Evolutionary conservation across 2,329 filamentous ascomycete species (phyloP), one percentile per base, ranked within the genome.

Genomic region (Pseudopithomyces maydicus): DNA sequence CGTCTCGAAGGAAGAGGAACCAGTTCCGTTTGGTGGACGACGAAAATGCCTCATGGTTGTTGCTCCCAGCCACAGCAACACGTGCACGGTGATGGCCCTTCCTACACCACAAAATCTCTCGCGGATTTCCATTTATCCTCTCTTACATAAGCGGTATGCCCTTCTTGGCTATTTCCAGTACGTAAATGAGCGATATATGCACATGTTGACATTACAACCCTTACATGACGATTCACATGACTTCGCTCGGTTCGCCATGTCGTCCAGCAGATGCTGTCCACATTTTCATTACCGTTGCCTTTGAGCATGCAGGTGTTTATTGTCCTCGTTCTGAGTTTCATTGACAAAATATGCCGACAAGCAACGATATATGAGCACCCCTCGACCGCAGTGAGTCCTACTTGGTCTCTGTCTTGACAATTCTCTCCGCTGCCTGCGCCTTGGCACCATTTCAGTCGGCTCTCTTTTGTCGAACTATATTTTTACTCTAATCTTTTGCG

Each of bases 151-250:
- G 44, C 44, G 32, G 6, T 36, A 35, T 47, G 12, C 44, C 29
- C n/a, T 14, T 20, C 29, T 19, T 36, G 44, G 45, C 19, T 33
- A 38, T 38, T 48, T 26, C 33, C 20, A 48, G 19, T 48, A 48
- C 45, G 45, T 48, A 48, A 48, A 22, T 38, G 45, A 48, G 45
- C 45, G 45, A 48, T 48, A 48, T 48, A 48, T 48, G 33, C 33
- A 33, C 19, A 19, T 17, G 20, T 38, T 20, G 45, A 48, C 45
- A 48, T 26, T 48, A 32, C 33, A 47, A n/a, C 43, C 43, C 44
- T 35, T 47, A 33, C 43, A 12, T 20, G n/a, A 32, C 17, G 44
- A 26, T 17, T 36, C 8, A 4, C 32, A 10, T 35, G 32, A 26
- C 32, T 46, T 38, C 14, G 26, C 33, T 48, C 20, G 33, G 17